A percentile compares a stretch with the other conserved stretches of the same genome.
These are phyloP conservation scores for Saccharata proteae DNA, from an alignment of 2,329 filamentous ascomycete species.

Conservation along the genomic window DNA sequence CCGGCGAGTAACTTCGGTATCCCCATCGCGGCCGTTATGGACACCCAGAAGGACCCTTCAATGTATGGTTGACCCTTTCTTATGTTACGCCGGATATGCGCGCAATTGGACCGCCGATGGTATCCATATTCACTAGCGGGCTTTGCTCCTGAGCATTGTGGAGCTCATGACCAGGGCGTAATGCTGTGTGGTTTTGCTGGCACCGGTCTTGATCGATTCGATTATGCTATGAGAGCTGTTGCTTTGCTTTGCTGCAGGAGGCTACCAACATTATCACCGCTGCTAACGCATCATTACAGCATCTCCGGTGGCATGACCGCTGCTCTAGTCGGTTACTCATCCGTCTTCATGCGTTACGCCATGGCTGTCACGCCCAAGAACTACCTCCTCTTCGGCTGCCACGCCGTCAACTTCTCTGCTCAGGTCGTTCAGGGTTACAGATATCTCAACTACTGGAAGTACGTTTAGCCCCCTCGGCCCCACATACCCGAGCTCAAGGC, in stretches of 20 bases:
- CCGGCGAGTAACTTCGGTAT: constrained; percentile 42
- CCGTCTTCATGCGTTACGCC: constrained; percentile 55
- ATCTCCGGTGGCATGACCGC: constrained; percentile 54
- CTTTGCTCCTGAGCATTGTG: too few relatives aligned
- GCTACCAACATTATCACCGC: constrained; percentile 1
- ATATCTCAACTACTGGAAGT: constrained; percentile 48
- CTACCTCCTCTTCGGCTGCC: constrained; percentile 57
- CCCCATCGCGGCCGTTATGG: constrained; percentile 40
- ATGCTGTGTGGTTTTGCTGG: too few relatives aligned
- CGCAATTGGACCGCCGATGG: too few relatives aligned
- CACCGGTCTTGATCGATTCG: too few relatives aligned
- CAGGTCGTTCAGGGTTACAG: constrained; percentile 51
- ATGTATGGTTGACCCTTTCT: too few relatives aligned
- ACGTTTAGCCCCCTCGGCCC: constrained; percentile 9
- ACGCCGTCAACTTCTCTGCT: constrained; percentile 51
- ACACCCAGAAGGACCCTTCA: constrained; percentile 41
- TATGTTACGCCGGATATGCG: too few relatives aligned
- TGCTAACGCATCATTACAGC: constrained; percentile 28
- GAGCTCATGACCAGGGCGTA: too few relatives aligned
- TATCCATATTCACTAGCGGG: too few relatives aligned
- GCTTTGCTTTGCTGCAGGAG: constrained; percentile 2
- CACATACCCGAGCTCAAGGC: background rate
- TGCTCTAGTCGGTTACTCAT: constrained; percentile 49
- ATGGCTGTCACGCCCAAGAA: constrained; percentile 51
- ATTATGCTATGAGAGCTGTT: too few relatives aligned